Evolutionary conservation across 257 asterid genomes (phyloP).

Genomic region (Vinca minor): DNA sequence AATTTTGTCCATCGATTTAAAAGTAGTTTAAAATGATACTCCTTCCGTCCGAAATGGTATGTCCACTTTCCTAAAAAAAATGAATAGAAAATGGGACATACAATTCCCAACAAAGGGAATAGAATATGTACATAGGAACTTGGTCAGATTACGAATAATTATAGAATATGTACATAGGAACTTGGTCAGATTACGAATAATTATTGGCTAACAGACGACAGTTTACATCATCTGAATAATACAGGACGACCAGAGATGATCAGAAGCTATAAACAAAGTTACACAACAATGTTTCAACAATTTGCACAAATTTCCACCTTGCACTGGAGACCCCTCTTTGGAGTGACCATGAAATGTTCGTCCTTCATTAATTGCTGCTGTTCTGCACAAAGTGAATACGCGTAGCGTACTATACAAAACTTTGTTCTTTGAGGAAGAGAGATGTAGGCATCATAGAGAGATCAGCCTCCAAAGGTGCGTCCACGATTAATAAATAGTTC

Average conservation of each 20-base stretch:
- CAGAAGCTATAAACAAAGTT: conserved; percentile 35
- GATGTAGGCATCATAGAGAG: conserved; percentile 5
- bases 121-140: too few species aligned
- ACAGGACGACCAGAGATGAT: conserved; percentile 14
- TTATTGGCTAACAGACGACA: conserved; percentile 12
- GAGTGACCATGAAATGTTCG: conserved; percentile 4
- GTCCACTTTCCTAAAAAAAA: too few species aligned
- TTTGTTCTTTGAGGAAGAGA: conserved; percentile 13
- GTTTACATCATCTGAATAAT: conserved; percentile 24
- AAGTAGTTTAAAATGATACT: too few species aligned
- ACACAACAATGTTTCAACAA: conserved; percentile 31
- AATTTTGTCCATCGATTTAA: too few species aligned
- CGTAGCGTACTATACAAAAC: conserved; percentile 24
- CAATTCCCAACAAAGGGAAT: too few species aligned
- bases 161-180: conserved; percentile 24
- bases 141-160: not conserved
- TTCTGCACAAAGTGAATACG: conserved; percentile 12
- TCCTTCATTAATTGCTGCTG: conserved; percentile 10
- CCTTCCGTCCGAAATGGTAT: too few species aligned
- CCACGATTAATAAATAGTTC: conserved; percentile 12
- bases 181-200: conserved; percentile 19
- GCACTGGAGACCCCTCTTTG: conserved; percentile 10
- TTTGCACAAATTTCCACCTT: conserved; percentile 22
- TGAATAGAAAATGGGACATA: too few species aligned
- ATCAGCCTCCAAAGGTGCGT: conserved; percentile 3